Percentiles rank a stretch among this genome's conserved stretches.
Evolutionary conservation across 495 filamentous ascomycete genomes (phyloP).

Genomic region (Friedmanniomyces simplex): DNA sequence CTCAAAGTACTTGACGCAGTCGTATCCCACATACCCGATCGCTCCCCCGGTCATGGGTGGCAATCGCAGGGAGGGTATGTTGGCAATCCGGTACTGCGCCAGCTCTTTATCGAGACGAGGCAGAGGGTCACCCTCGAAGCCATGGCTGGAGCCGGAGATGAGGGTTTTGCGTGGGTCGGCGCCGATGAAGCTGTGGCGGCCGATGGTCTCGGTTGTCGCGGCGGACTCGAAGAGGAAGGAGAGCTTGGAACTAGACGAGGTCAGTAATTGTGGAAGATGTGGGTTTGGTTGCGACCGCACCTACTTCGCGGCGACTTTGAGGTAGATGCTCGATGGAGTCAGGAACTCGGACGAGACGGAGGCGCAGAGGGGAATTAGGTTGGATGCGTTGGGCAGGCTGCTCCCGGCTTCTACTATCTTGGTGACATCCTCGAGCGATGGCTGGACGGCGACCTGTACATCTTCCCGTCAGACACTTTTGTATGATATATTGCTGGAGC

Average conservation of each 20-base stretch:
- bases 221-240: slow-evolving; percentile 93
- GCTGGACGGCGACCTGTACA: slow-evolving; percentile 37
- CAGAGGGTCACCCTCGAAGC: slow-evolving; percentile 70
- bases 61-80: slow-evolving; percentile 67
- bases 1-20: slow-evolving; percentile 96
- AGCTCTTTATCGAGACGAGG: slow-evolving; percentile 72
- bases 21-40: slow-evolving; percentile 93
- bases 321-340: slow-evolving; percentile 82
- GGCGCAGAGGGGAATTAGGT: slow-evolving; percentile 75
- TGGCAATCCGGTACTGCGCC: slow-evolving; percentile 59
- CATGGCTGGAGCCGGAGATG: slow-evolving; percentile 79
- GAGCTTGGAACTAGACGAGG: slow-evolving; percentile 38
- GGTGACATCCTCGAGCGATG: slow-evolving; percentile 42
- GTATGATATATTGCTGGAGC: not conserved
- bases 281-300: slow-evolving; percentile 26
- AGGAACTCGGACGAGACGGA: slow-evolving; percentile 83
- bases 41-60: slow-evolving; percentile 84
- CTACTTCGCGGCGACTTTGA: slow-evolving; percentile 71
- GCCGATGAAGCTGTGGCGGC: slow-evolving; percentile 89
- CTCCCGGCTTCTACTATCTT: slow-evolving; percentile 44
- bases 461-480: not conserved
- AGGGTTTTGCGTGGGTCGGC: slow-evolving; percentile 77
- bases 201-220: slow-evolving; percentile 79
- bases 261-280: not conserved
- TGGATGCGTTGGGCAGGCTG: slow-evolving; percentile 51